phyloP scores from a whole-genome alignment of 1,139 yeast genomes.

The Pichia terricola region DNA sequence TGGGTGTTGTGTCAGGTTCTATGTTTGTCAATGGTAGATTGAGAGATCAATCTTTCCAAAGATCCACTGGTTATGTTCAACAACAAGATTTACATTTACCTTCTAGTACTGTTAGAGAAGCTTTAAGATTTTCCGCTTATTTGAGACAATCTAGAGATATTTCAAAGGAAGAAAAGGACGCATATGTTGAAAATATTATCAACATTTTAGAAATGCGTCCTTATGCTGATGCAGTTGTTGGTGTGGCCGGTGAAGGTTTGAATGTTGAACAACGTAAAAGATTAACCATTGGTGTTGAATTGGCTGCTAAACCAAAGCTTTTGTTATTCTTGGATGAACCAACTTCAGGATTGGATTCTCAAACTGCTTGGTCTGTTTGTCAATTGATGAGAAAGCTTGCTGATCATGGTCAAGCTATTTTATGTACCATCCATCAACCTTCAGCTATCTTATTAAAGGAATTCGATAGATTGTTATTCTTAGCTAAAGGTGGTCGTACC shows the following conservation, averaged over 20 bases:
- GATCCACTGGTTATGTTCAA: constrained; percentile 58
- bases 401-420: constrained; percentile 46
- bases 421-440: constrained; percentile 54
- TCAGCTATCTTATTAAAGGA: constrained; percentile 47
- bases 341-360: constrained; percentile 52
- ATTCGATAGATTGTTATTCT: constrained; percentile 41
- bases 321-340: constrained; percentile 49
- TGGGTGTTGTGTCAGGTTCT: constrained; percentile 56
- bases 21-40: constrained; percentile 52
- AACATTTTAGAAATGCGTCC: constrained; percentile 46
- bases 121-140: constrained; percentile 51
- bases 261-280: constrained; percentile 62
- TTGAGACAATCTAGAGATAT: constrained; percentile 48
- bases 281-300: constrained; percentile 55
- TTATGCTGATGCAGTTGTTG: constrained; percentile 59
- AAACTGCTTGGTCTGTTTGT: constrained; percentile 49
- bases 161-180: constrained; percentile 39
- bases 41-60: constrained; percentile 42
- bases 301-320: constrained; percentile 46
- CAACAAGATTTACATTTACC: constrained; percentile 58
- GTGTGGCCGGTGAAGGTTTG: constrained; percentile 48
- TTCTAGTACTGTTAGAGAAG: constrained; percentile 51
- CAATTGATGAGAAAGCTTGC: constrained; percentile 42
- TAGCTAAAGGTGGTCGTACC: constrained; percentile 51
- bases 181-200: constrained; percentile 51